Evolutionary conservation across 345 rosid genomes (phyloP).

Genomic region (Melaleuca quinquenervia): DNA sequence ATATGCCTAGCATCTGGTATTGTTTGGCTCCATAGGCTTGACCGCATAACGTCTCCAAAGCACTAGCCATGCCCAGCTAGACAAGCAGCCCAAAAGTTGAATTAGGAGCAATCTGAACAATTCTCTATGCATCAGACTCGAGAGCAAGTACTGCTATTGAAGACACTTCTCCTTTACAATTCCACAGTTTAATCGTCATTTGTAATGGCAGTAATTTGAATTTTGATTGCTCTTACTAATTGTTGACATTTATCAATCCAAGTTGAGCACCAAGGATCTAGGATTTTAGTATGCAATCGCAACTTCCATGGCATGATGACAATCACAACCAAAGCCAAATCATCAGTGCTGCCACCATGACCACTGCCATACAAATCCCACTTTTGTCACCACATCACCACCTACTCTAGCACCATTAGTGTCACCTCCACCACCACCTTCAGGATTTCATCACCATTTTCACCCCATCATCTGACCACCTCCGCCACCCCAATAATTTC

Average conservation of each 20-base stretch:
- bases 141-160: not conserved
- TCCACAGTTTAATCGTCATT: not conserved
- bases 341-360: not conserved
- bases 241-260: not conserved
- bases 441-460: not conserved
- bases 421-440: not conserved
- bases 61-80: conserved; percentile 58
- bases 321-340: not conserved
- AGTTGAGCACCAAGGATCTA: not conserved
- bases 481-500: not conserved
- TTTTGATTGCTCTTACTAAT: not conserved
- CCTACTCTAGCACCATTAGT: not conserved
- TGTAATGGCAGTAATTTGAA: not conserved
- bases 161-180: not conserved
- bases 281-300: not conserved
- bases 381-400: not conserved
- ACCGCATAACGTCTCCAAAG: conserved; percentile 45
- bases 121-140: not conserved
- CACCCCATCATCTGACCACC: not conserved
- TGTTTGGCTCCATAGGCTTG: conserved; percentile 46
- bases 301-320: not conserved
- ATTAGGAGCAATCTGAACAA: not conserved
- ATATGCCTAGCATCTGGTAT: conserved; percentile 33
- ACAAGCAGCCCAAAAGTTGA: not conserved
- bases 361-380: not conserved